These are phyloP conservation scores for Fusarium guadeloupense DNA, from an alignment of 2,329 filamentous ascomycete species.

Conservation along the genomic window DNA sequence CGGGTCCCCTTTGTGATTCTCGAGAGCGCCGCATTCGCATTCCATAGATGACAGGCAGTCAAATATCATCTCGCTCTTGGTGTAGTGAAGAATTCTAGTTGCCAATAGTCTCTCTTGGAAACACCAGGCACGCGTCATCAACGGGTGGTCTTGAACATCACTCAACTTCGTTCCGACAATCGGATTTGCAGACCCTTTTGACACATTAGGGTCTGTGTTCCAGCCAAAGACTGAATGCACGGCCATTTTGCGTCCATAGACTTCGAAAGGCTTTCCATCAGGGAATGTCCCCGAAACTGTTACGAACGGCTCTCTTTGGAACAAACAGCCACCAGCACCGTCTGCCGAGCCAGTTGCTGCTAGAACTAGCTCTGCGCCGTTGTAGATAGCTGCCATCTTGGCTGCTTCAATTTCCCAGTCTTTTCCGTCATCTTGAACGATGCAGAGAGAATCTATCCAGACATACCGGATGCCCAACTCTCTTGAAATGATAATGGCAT, in stretches of 20 bases:
- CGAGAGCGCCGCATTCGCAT: slow-evolving; percentile 40
- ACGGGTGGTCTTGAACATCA: slow-evolving; percentile 21
- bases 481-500: slow-evolving; percentile 30
- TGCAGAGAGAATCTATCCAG: slow-evolving; percentile 44
- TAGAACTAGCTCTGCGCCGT: slow-evolving; percentile 37
- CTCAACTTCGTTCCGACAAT: not conserved
- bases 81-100: slow-evolving; percentile 44
- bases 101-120: slow-evolving; percentile 46
- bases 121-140: slow-evolving; percentile 43
- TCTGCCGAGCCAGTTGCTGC: slow-evolving; percentile 36
- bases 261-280: slow-evolving; percentile 15
- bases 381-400: slow-evolving; percentile 43
- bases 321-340: slow-evolving; percentile 36
- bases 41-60: slow-evolving; percentile 37
- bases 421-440: slow-evolving; percentile 38
- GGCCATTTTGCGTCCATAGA: slow-evolving; percentile 21
- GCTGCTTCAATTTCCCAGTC: slow-evolving; percentile 43
- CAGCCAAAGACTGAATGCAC: slow-evolving; percentile 30
- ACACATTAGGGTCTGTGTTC: not conserved
- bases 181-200: slow-evolving; percentile 18
- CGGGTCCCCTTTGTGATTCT: slow-evolving; percentile 23
- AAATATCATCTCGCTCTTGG: slow-evolving; percentile 38
- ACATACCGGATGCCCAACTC: slow-evolving; percentile 35
- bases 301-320: slow-evolving; percentile 17
- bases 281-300: slow-evolving; percentile 19